Conservation (phyloP, 2,329 filamentous ascomycete species). For the Penicillium sumatraense region DNA sequence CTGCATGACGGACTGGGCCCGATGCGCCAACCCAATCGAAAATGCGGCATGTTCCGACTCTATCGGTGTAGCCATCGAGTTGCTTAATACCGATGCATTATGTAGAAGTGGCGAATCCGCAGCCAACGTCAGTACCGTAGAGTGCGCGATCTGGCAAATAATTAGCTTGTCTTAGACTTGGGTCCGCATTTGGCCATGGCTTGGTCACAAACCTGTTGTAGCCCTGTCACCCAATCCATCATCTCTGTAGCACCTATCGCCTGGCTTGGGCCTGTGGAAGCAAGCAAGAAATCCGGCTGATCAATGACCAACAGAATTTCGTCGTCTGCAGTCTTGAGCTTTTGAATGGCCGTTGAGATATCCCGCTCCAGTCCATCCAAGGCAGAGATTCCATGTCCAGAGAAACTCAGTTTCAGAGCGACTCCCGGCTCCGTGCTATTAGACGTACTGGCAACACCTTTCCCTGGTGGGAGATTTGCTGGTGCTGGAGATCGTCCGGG, state of each 20-base stretch:
- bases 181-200: too few relatives aligned
- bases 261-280: constrained; percentile 57
- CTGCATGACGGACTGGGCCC: constrained; percentile 72
- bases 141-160: constrained; percentile 60
- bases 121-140: constrained; percentile 69
- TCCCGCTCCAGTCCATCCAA: constrained; percentile 42
- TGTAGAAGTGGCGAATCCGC: constrained; percentile 75
- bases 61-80: constrained; percentile 62
- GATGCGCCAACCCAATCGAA: constrained; percentile 72
- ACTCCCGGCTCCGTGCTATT: constrained; percentile 22
- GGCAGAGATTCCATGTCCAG: constrained; percentile 33
- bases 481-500: constrained; percentile 27
- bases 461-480: constrained; percentile 4
- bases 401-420: constrained; percentile 34
- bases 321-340: constrained; percentile 32
- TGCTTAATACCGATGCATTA: constrained; percentile 38
- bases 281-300: constrained; percentile 67
- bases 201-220: constrained; percentile 66
- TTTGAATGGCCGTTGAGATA: constrained; percentile 37
- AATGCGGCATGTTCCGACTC: constrained; percentile 75
- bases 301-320: constrained; percentile 67
- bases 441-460: constrained; percentile 17
- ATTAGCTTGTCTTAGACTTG: too few relatives aligned
- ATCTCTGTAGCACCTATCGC: constrained; percentile 51
- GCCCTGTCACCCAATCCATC: constrained; percentile 60